Evolutionary conservation across 345 rosid genomes (phyloP).

Genomic region (Gossypium stocksii): DNA sequence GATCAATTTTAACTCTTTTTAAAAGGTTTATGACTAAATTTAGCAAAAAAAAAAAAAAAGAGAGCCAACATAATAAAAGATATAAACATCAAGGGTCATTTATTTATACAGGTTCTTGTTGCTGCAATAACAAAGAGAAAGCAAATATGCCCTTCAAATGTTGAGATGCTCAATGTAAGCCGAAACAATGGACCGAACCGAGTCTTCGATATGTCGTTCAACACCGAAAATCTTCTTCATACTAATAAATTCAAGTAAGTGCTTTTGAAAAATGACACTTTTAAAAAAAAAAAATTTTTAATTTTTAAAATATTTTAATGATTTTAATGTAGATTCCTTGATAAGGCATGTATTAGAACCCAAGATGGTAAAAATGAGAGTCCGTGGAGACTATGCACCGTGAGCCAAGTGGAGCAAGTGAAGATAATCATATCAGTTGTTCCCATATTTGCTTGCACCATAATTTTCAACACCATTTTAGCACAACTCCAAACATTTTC

Average conservation of each 20-base stretch:
- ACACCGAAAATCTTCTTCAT: conserved; percentile 35
- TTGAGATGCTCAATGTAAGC: conserved; percentile 46
- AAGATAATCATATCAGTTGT: conserved; percentile 48
- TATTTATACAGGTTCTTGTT: conserved; percentile 54
- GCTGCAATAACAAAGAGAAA: conserved; percentile 76
- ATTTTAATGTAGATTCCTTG: conserved; percentile 56
- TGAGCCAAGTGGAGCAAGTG: conserved; percentile 59
- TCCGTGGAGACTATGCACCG: conserved; percentile 88
- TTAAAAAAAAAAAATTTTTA: no score
- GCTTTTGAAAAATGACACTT: no score
- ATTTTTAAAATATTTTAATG: not conserved
- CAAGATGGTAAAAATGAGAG: conserved; percentile 56
- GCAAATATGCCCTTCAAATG: conserved; percentile 60
- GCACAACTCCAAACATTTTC: conserved; percentile 75
- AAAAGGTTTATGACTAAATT: no score
- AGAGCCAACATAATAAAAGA: no score
- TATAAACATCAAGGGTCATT: no score
- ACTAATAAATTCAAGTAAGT: conserved; percentile 65
- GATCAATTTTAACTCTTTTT: no score
- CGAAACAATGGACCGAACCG: conserved; percentile 29
- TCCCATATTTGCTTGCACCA: conserved; percentile 57
- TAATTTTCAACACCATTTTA: conserved; percentile 55
- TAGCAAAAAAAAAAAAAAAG: no score
- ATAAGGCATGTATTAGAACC: conserved; percentile 77
- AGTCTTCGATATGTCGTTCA: conserved; percentile 15